phyloP scores from a whole-genome alignment of 2,329 filamentous ascomycete species.

The Endothia cerciana region DNA sequence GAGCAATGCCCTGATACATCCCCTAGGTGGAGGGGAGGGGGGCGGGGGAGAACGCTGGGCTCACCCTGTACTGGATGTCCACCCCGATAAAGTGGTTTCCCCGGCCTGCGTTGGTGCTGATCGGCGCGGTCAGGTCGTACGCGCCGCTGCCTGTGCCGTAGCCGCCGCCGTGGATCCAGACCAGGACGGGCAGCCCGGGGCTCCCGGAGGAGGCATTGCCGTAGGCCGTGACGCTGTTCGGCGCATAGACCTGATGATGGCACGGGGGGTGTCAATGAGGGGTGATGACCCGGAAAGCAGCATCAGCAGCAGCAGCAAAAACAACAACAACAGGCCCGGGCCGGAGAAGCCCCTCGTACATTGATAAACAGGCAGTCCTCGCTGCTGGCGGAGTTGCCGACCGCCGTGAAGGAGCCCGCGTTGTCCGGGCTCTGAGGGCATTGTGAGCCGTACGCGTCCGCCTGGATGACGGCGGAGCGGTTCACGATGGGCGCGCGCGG shows the following conservation, averaged over 20 bases:
- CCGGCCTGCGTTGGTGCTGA: neutral
- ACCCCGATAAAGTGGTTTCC: neutral
- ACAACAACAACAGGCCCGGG: neutral
- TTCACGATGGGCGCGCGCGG: neutral
- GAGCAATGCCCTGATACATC: too few relatives aligned
- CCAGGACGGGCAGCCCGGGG: neutral
- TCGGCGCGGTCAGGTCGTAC: neutral
- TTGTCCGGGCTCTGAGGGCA: slow-evolving; percentile 1
- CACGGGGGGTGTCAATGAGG: neutral
- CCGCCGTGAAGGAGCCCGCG: neutral
- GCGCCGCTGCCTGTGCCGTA: neutral
- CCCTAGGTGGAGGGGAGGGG: too few relatives aligned
- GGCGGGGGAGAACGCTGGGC: neutral
- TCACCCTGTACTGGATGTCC: slow-evolving; percentile 8
- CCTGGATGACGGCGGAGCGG: slow-evolving; percentile 6
- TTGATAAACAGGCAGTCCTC: slow-evolving; percentile 4
- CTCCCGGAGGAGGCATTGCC: neutral
- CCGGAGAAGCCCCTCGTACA: neutral
- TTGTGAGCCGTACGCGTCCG: neutral
- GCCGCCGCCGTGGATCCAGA: slow-evolving; percentile 8
- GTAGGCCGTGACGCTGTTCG: neutral
- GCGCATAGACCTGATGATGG: neutral
- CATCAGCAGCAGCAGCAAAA: neutral
- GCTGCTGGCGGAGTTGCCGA: neutral
- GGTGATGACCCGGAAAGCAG: too few relatives aligned